Evolutionary conservation across 1,139 yeast species (phyloP), one percentile per base, ranked within the genome.

Genomic region (Hansenula sp.): DNA sequence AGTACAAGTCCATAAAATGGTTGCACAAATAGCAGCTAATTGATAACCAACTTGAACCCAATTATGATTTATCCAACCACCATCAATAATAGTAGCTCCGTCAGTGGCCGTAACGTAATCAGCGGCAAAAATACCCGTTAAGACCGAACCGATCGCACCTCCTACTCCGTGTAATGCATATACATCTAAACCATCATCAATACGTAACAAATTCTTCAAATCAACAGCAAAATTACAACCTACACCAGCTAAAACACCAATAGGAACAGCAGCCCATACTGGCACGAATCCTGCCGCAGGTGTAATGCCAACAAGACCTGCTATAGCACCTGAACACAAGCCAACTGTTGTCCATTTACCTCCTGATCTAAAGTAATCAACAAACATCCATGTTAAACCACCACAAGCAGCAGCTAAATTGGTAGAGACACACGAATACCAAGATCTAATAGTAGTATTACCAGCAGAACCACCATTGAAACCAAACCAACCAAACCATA

Each of bases 401-500:
- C 96, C 97, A 56, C 77, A 65, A 14, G 95, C 82, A 46, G 97
- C 97, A 44, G 97, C 96, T 53, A 90, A 60, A 66, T 90, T 88
- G 58, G 97, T 88, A 74, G 87, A 88, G 57, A 85, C 86, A 61
- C 86, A 78, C 25, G 96, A 95, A 69, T 89, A 88, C 85, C 88
- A 87, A 42, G 96, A 89, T 68, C 97, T 83, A 61, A 90, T 80
- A 46, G 90, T 65, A 32, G 96, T 84, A 61, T 86, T 84, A 63
- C 96, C 96, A 41, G 96, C 86, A 37, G 96, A 87, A 55, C 97
- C 97, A 64, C 96, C 96, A 72, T 92, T 90, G 77, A 90, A 90
- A 39, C 97, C 97, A 58, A 86, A 88, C 97, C 98, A 90, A 34
- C 97, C 97, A 57, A 90, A 88, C 96, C 97, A 90, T 56, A 90